Evolutionary conservation across 2,329 filamentous ascomycete species (phyloP).

Genomic region (Myriosclerotinia duriaeana): DNA sequence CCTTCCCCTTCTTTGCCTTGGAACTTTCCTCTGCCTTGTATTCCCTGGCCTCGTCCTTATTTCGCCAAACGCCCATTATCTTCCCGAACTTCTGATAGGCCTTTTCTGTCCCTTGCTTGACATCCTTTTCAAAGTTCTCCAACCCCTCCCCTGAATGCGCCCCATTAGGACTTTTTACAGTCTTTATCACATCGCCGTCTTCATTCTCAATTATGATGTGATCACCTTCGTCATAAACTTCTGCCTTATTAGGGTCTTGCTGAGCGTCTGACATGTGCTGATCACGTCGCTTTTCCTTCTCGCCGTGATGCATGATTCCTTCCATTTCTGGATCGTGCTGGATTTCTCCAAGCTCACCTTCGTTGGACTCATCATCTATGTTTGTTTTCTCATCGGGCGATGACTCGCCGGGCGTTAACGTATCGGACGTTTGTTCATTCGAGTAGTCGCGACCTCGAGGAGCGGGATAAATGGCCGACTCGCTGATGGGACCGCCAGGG

Average conservation of each 20-base stretch:
- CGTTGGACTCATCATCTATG: constrained; percentile 40
- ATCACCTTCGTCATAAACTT: constrained; percentile 79
- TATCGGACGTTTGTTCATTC: constrained; percentile 37
- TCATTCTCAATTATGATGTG: constrained; percentile 80
- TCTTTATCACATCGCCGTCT: constrained; percentile 80
- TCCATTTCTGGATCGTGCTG: constrained; percentile 42
- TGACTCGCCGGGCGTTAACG: constrained; percentile 37
- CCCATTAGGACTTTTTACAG: constrained; percentile 47
- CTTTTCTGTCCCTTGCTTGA: constrained; percentile 38
- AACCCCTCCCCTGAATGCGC: constrained; percentile 40
- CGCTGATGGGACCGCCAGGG: constrained; percentile 81
- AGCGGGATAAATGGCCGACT: constrained; percentile 82
- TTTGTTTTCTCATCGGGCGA: constrained; percentile 35
- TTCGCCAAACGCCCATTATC: constrained; percentile 38
- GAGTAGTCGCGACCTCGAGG: constrained; percentile 35
- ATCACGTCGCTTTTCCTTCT: constrained; percentile 41
- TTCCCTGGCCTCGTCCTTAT: constrained; percentile 43
- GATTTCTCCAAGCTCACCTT: constrained; percentile 38
- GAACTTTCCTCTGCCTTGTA: constrained; percentile 37
- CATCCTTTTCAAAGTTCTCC: constrained; percentile 43
- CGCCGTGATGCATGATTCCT: constrained; percentile 38
- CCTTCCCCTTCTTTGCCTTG: constrained; percentile 40
- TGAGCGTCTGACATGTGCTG: constrained; percentile 38
- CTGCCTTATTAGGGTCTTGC: constrained; percentile 45
- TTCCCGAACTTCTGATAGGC: constrained; percentile 36